Evolutionary conservation across 768 basidiomycete species (phyloP).

Genomic region (Termitomyces sp.): DNA sequence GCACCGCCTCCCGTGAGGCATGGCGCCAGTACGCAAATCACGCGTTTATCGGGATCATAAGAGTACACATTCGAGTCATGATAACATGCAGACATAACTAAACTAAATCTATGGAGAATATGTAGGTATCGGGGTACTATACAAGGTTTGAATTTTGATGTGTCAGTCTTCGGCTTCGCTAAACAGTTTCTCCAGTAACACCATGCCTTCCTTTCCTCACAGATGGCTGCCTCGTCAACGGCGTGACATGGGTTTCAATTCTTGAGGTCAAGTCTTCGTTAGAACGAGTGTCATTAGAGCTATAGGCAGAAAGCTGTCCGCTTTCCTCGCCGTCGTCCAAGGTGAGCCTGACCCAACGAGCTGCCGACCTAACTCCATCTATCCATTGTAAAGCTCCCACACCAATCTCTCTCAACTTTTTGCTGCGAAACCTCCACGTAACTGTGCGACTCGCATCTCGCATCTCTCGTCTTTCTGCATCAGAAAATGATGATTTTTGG

Average conservation of each 20-base stretch:
- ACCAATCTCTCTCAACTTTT: slow-evolving; percentile 56
- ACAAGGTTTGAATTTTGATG: not conserved
- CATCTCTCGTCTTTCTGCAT: slow-evolving; percentile 24
- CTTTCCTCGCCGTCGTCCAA: slow-evolving; percentile 36
- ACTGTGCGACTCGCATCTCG: slow-evolving; percentile 26
- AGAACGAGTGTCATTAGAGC: slow-evolving; percentile 24
- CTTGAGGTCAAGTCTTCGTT: slow-evolving; percentile 17
- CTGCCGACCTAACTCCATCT: slow-evolving; percentile 57
- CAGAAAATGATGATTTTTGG: slow-evolving; percentile 32
- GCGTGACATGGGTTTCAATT: slow-evolving; percentile 44
- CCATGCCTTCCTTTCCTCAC: slow-evolving; percentile 48
- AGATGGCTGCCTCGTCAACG: slow-evolving; percentile 66
- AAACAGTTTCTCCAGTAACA: slow-evolving; percentile 36
- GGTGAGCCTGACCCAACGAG: slow-evolving; percentile 52
- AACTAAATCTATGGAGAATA: slow-evolving; percentile 3
- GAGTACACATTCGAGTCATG: not conserved
- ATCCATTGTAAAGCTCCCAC: slow-evolving; percentile 62
- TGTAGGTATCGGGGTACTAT: not conserved
- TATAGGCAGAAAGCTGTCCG: slow-evolving; percentile 20
- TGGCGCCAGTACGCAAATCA: not conserved
- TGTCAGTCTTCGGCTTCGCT: slow-evolving; percentile 5
- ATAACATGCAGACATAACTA: not conserved
- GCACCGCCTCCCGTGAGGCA: slow-evolving; percentile 10
- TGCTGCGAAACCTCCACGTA: slow-evolving; percentile 55
- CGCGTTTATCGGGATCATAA: not conserved